These are phyloP conservation scores for Aurantiochytrium sp. DNA, from an alignment of 108 stramenopile genomes.

Conservation along the genomic window DNA sequence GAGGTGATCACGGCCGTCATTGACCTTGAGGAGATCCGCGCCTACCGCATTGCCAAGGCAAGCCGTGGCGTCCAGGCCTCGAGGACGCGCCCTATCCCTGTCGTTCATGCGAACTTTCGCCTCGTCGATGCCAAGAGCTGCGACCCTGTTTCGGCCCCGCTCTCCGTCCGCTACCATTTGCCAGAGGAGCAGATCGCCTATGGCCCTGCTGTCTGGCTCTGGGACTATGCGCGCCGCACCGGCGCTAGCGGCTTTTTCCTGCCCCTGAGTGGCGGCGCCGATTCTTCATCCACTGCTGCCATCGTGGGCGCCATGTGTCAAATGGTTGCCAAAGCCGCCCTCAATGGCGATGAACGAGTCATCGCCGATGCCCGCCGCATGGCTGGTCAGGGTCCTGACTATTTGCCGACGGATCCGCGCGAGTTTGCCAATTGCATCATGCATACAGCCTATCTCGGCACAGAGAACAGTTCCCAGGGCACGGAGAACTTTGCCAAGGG, in stretches of 20 bases:
- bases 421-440: slow-evolving; percentile 73
- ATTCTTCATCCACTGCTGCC: slow-evolving; percentile 79
- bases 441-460: slow-evolving; percentile 94
- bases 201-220: slow-evolving; percentile 98
- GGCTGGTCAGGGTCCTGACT: slow-evolving; percentile 36
- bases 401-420: slow-evolving; percentile 65
- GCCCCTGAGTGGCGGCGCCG: slow-evolving; percentile 90
- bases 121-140: not conserved
- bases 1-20: slow-evolving; percentile 82
- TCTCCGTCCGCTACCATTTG: slow-evolving; percentile 16
- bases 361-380: slow-evolving; percentile 57
- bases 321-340: slow-evolving; percentile 64
- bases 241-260: slow-evolving; percentile 88
- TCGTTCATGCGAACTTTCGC: not conserved
- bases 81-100: not conserved
- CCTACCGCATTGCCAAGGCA: slow-evolving; percentile 72
- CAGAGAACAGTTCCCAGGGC: slow-evolving; percentile 69
- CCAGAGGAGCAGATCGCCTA: slow-evolving; percentile 94
- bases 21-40: slow-evolving; percentile 84
- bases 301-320: slow-evolving; percentile 94
- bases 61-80: slow-evolving; percentile 80
- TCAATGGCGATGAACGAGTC: slow-evolving; percentile 50
- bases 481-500: slow-evolving; percentile 70
- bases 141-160: not conserved
- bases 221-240: slow-evolving; percentile 90